Evolutionary conservation across 2,329 filamentous ascomycete species (phyloP).

Genomic region (Trichothecium sympodiale): DNA sequence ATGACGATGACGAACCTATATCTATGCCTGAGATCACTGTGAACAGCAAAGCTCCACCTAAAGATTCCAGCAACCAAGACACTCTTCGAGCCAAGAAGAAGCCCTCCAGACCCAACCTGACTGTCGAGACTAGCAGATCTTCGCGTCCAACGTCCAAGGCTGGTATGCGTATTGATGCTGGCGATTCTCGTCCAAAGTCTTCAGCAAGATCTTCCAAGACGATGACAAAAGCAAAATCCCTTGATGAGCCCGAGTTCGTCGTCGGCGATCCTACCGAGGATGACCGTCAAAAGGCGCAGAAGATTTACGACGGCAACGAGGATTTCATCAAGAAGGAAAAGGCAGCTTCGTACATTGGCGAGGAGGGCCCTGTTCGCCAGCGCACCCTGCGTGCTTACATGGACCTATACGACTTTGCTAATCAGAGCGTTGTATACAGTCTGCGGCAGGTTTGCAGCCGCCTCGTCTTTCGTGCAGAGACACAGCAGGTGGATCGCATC

Average conservation of each 20-base stretch:
- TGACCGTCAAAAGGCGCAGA: slow-evolving; percentile 66
- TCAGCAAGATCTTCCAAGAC: background rate
- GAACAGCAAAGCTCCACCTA: background rate
- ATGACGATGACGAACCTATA: slow-evolving; percentile 22
- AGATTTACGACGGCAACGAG: slow-evolving; percentile 77
- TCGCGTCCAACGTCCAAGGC: slow-evolving; percentile 17
- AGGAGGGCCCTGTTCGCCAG: slow-evolving; percentile 50
- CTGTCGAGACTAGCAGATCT: slow-evolving; percentile 16
- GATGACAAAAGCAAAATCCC: slow-evolving; percentile 22
- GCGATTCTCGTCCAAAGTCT: too few species aligned
- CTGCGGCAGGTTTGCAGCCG: slow-evolving; percentile 73
- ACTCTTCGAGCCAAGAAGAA: slow-evolving; percentile 17
- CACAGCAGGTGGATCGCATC: slow-evolving; percentile 92
- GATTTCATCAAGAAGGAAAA: slow-evolving; percentile 68
- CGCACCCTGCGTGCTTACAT: slow-evolving; percentile 68
- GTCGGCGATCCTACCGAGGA: slow-evolving; percentile 52
- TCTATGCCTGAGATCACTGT: background rate
- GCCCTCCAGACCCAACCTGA: slow-evolving; percentile 11
- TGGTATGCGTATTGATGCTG: slow-evolving; percentile 29
- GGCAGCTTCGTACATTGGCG: slow-evolving; percentile 82
- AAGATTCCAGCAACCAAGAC: slow-evolving; percentile 12
- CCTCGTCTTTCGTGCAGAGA: slow-evolving; percentile 78
- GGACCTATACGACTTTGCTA: slow-evolving; percentile 78
- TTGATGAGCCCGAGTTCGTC: slow-evolving; percentile 48
- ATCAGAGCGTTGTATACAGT: slow-evolving; percentile 67